Conservation (phyloP, 1,284 basidiomycete species). For the Marasmius fiardii region DNA sequence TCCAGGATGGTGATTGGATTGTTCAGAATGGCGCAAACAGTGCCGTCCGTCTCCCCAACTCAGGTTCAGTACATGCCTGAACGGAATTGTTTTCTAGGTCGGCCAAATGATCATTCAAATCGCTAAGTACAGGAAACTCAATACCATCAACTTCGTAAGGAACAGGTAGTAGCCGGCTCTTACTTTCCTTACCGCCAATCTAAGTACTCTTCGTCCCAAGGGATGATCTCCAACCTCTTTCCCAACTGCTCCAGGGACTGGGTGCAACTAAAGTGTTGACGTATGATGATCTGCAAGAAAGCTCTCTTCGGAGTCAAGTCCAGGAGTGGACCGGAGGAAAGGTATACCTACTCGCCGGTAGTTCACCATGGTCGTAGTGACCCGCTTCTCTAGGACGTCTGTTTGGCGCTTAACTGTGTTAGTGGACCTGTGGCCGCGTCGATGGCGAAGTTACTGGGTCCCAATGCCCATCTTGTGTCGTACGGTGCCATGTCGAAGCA, state of each 20-base stretch:
- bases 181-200: not conserved
- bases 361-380: not conserved
- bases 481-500: slow-evolving; percentile 89
- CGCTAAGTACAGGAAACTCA: slow-evolving; percentile 58
- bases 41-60: slow-evolving; percentile 46
- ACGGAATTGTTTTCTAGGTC: slow-evolving; percentile 38
- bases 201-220: no score
- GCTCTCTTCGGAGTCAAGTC: slow-evolving; percentile 43
- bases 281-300: slow-evolving; percentile 67
- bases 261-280: slow-evolving; percentile 75
- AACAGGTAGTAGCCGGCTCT: slow-evolving; percentile 13
- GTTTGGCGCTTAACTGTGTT: slow-evolving; percentile 78
- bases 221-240: slow-evolving; percentile 50
- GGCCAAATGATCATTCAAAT: slow-evolving; percentile 82
- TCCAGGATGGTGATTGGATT: slow-evolving; percentile 69
- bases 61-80: not conserved
- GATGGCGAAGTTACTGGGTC: slow-evolving; percentile 66
- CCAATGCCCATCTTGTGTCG: slow-evolving; percentile 71
- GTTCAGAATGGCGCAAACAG: slow-evolving; percentile 86
- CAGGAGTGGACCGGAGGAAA: slow-evolving; percentile 60
- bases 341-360: slow-evolving; percentile 26
- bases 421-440: slow-evolving; percentile 67
- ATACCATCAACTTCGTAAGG: slow-evolving; percentile 78
- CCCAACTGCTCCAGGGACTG: slow-evolving; percentile 46
- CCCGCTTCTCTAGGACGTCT: slow-evolving; percentile 40